Evolutionary conservation across 768 basidiomycete genomes (phyloP).

Genomic region (Russula sp.): DNA sequence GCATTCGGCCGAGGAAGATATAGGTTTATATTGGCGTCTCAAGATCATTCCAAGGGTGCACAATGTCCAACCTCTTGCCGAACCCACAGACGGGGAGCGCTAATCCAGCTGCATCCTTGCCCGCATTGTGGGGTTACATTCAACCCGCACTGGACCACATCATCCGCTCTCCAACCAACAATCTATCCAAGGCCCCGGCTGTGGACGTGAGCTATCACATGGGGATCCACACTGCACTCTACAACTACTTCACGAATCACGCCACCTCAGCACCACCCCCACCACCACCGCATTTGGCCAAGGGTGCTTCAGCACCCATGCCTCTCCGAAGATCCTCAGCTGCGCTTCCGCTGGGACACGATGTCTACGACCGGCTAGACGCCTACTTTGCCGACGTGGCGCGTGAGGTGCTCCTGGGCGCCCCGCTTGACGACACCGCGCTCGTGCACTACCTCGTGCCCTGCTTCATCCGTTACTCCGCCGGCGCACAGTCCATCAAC

Average conservation of each 20-base stretch:
- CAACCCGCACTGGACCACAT: conserved; percentile 73
- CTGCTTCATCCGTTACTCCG: conserved; percentile 61
- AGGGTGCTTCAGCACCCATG: not conserved
- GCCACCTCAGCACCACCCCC: conserved; percentile 10
- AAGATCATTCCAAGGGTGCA: not conserved
- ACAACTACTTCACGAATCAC: conserved; percentile 58
- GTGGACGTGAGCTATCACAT: conserved; percentile 68
- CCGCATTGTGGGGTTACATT: conserved; percentile 68
- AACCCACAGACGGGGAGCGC: conserved; percentile 36
- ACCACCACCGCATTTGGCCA: conserved; percentile 11
- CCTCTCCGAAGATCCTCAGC: conserved; percentile 4
- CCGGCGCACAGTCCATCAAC: conserved; percentile 60
- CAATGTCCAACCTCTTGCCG: conserved; percentile 14
- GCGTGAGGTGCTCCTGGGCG: conserved; percentile 1
- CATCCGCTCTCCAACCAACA: conserved; percentile 58
- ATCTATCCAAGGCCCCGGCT: conserved; percentile 53
- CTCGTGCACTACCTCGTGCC: conserved; percentile 66
- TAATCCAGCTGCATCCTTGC: conserved; percentile 65
- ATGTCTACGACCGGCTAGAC: conserved; percentile 69
- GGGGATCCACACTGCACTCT: conserved; percentile 74
- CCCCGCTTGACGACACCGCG: conserved; percentile 40
- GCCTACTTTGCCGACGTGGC: conserved; percentile 51
- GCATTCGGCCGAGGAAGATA: not conserved
- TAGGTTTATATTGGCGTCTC: not conserved
- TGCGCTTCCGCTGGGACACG: conserved; percentile 32